Evolutionary conservation across 2,329 filamentous ascomycete genomes (phyloP).

Genomic region (Aspergillus sergii): DNA sequence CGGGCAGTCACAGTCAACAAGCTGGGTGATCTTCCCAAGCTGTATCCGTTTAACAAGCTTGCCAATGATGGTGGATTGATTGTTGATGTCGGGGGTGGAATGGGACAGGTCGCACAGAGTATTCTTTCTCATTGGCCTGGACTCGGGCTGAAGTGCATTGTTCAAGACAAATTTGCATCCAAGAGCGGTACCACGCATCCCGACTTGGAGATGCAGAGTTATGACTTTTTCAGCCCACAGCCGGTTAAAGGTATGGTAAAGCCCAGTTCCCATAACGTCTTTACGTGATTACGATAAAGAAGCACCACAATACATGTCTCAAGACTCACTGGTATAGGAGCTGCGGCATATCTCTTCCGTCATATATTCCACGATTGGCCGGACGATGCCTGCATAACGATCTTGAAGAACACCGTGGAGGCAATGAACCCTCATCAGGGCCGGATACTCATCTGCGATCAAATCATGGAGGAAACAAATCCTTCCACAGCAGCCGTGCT

Average conservation of each 20-base stretch:
- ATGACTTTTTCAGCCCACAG: background rate
- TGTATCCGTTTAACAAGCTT: background rate
- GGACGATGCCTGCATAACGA: background rate
- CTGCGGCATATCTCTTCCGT: background rate
- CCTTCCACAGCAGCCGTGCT: background rate
- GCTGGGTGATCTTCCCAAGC: background rate
- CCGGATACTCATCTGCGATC: background rate
- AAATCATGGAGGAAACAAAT: background rate
- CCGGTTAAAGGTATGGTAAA: background rate
- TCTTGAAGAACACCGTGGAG: background rate
- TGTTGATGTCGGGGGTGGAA: background rate
- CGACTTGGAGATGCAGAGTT: background rate
- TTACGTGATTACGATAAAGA: no score
- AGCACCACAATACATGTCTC: background rate
- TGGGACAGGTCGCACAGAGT: background rate
- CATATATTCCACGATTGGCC: background rate
- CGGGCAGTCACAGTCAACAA: background rate
- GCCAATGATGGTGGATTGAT: background rate
- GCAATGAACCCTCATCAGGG: background rate
- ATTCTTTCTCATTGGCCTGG: background rate
- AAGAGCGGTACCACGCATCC: background rate
- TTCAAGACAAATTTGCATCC: background rate
- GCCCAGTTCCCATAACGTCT: fast-evolving
- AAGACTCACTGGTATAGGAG: background rate
- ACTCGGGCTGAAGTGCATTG: background rate